Conservation (phyloP, 2,329 filamentous ascomycete genomes). For the Aspergillaceae sp. region DNA sequence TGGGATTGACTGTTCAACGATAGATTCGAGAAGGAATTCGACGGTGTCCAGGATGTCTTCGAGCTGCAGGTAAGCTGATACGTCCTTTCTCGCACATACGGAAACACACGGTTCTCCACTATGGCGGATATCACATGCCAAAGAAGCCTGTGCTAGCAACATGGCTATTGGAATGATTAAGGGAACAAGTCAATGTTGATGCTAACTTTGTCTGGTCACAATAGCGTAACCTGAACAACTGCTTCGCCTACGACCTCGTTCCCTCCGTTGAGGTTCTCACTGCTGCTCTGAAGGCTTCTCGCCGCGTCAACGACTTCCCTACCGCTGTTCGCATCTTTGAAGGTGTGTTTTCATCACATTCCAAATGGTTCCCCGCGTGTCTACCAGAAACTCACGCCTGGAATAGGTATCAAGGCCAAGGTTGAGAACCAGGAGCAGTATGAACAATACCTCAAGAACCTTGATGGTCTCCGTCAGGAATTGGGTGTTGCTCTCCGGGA, state of each 20-base stretch:
- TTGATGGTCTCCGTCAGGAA: conserved; percentile 87
- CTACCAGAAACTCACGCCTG: conserved; percentile 1
- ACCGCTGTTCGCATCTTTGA: conserved; percentile 98
- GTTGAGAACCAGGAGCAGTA: conserved; percentile 98
- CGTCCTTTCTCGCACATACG: conserved; percentile 6
- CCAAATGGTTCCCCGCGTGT: background rate
- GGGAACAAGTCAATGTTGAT: too few relatives aligned
- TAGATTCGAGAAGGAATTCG: conserved; percentile 99
- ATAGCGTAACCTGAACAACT: conserved; percentile 95
- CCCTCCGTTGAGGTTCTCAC: conserved; percentile 84
- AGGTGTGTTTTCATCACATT: conserved; percentile 48
- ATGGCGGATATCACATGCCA: background rate
- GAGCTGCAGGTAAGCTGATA: conserved; percentile 79
- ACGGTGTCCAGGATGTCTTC: conserved; percentile 94
- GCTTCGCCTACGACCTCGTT: conserved; percentile 99
- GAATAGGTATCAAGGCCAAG: conserved; percentile 90
- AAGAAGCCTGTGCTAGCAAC: too few relatives aligned
- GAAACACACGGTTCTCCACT: conserved; percentile 1
- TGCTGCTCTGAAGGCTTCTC: conserved; percentile 85
- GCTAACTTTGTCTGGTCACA: conserved; percentile 4
- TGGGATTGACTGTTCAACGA: conserved; percentile 9
- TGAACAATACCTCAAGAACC: conserved; percentile 86
- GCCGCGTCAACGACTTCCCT: conserved; percentile 96
- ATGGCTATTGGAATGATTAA: too few relatives aligned
- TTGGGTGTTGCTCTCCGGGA: conserved; percentile 87